Base-by-base conservation (phyloP, 176 grass and related monocot genomes). In the Calamus simplicifolius region DNA sequence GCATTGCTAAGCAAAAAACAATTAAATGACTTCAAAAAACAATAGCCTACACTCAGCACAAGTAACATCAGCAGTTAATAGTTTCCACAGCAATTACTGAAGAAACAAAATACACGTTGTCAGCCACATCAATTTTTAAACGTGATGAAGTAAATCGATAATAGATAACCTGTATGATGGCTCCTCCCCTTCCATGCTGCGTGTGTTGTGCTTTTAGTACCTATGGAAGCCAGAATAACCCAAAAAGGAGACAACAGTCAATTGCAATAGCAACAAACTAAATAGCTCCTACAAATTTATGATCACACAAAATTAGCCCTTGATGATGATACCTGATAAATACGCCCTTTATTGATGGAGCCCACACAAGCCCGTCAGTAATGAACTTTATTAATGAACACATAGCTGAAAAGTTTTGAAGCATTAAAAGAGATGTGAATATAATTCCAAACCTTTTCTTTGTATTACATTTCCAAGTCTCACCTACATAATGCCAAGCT, bases 401-500 rank as follows among this genome's bases (percentile, higher is more conserved):
- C 16, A 29, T 4, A 59, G 67, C 58, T 3, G 50, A 59, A 62
- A 23, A 63, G 5, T 19, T 30, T 73, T 50, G 67, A 75, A 73
- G 27, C 59, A 17, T 59, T 18, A 68, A 6, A 57, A 76, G 68
- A 82, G 17, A 48, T 18, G 73, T 35, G 62, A 48, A 72, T 66
- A 59, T 30, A 66, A 79, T 0, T n/a, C 63, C 87, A 90, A 30
- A 85, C 87, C 72, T 90, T 43, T 85, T 79, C 82, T 76, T 68
- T 85, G 82, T 79, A 90, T 81, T 10, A 90, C 72, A 72, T 90
- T 90, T 79, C 87, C 87, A 76, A 79, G 75, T 64, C 84, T 90
- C 72, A 90, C 87, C 87, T 90, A 49, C 66, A 88, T 31, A 16
- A 75, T 43, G 66, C 21, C 49, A 69, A 74, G 13, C 69, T 56